Evolutionary conservation across 192 early-diverging fungal genomes (phyloP).

Genomic region (Rhizophagus sp.): DNA sequence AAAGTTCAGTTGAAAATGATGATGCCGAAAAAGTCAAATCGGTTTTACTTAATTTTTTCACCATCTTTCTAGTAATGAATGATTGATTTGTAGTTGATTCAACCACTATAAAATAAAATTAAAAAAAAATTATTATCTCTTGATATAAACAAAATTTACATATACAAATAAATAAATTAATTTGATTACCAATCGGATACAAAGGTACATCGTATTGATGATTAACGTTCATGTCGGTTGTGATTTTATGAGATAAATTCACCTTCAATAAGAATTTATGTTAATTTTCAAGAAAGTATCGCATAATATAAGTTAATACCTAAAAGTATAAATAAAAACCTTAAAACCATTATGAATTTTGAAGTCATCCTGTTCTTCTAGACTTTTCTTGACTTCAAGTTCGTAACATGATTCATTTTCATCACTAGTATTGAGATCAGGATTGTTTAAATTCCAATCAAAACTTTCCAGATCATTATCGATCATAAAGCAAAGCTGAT

Average conservation of each 20-base stretch:
- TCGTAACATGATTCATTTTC: background rate
- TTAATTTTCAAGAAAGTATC: background rate
- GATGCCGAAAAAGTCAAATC: background rate
- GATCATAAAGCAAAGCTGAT: slow-evolving; percentile 28
- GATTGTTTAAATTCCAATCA: slow-evolving; percentile 8
- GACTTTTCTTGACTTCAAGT: slow-evolving; percentile 17
- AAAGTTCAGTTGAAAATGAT: background rate
- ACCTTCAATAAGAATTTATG: background rate
- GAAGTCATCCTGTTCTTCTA: slow-evolving; percentile 20
- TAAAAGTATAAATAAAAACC: background rate
- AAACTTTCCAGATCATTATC: slow-evolving; percentile 20
- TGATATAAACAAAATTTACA: too few species aligned
- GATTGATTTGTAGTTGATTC: slow-evolving; percentile 18
- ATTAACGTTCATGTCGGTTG: background rate
- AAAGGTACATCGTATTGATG: background rate
- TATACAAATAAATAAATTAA: too few species aligned
- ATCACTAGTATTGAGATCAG: background rate
- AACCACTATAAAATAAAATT: background rate
- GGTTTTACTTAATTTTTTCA: background rate
- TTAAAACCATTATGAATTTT: slow-evolving; percentile 1
- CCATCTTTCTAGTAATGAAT: background rate
- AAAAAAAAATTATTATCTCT: too few species aligned
- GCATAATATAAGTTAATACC: background rate
- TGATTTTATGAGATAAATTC: background rate
- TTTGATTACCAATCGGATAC: background rate